Base-by-base conservation (phyloP, 768 basidiomycete genomes). In the Trametes coccinea region DNA sequence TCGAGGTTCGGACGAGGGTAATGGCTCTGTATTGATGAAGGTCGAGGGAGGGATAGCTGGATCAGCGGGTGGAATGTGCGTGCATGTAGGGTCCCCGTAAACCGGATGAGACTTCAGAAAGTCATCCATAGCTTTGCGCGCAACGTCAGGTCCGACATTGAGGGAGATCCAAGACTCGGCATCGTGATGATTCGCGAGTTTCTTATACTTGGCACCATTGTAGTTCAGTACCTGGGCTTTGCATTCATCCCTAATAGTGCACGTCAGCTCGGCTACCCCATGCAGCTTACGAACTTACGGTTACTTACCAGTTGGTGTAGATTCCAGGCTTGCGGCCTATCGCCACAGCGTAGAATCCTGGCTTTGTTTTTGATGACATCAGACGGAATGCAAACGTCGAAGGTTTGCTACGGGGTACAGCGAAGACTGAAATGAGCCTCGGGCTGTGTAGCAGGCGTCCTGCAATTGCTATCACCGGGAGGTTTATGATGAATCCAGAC, bases 151-250 rank as follows among this genome's bases (percentile, higher is more conserved):
- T 17, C 53, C 34, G 2, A 53, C 56, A 59, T 48, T 46, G 33
- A 64, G 30, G 48, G 56, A 59, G 9, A 83, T 74, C 75, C 84
- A 95, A 0, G 71, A 75, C 58, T 83, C 73, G 0, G 94, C 94
- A 30, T 86, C 84, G 0, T 72, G 69, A 30, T 73, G 70, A 8
- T 75, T 82, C 4, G 63, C 55, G 68, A 95, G 88, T 66, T 89
- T 92, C 72, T 92, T 88, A 76, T 80, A 88, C 30, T 71, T 74
- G 0, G 92, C 84, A 14, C 80, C 81, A 0, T 76, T 45, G 69
- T 82, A 92, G 43, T 86, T 85, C 58, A 87, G 83, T 47, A 87
- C 79, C 70, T 93, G 91, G 0, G 71, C 72, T 68, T 87, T 78
- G 64, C 89, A 89, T n/a, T 93, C 91, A 2, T 73, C 75, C 93